phyloP scores from a whole-genome alignment of 345 rosid genomes.

The Boechera stricta region DNA sequence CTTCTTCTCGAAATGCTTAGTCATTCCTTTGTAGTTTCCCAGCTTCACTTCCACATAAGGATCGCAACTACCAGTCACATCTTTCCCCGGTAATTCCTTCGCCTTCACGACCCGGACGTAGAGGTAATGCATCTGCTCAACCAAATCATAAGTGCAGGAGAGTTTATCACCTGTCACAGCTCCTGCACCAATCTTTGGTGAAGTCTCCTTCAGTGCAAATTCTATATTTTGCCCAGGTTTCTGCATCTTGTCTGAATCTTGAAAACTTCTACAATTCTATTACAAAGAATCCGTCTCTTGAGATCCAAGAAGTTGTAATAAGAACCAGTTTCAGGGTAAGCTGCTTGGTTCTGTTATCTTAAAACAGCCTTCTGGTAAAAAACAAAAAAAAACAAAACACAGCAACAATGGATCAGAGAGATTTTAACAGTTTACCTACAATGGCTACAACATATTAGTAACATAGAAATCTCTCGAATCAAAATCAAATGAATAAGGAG shows the following conservation, averaged over 20 bases:
- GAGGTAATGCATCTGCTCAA: slow-evolving; percentile 98
- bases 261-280: slow-evolving; percentile 7
- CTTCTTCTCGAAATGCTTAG: slow-evolving; percentile 94
- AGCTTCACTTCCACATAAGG: slow-evolving; percentile 93
- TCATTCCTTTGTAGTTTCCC: slow-evolving; percentile 88
- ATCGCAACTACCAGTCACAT: slow-evolving; percentile 82
- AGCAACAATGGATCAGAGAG: slow-evolving; percentile 29
- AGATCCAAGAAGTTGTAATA: slow-evolving; percentile 29
- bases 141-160: slow-evolving; percentile 90
- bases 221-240: slow-evolving; percentile 74
- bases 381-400: not conserved
- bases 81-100: slow-evolving; percentile 81
- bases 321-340: slow-evolving; percentile 29
- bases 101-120: slow-evolving; percentile 92
- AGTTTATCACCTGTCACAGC: slow-evolving; percentile 71
- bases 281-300: slow-evolving; percentile 9
- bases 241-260: slow-evolving; percentile 63
- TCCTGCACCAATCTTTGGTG: slow-evolving; percentile 94
- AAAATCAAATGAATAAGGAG: slow-evolving; percentile 5
- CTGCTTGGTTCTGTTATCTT: slow-evolving; percentile 22
- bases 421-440: slow-evolving; percentile 28
- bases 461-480: slow-evolving; percentile 19
- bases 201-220: slow-evolving; percentile 86
- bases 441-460: slow-evolving; percentile 17
- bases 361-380: slow-evolving; percentile 19